Evolutionary conservation across 306 rosid species (phyloP).

Genomic region (Ormosia emarginata): DNA sequence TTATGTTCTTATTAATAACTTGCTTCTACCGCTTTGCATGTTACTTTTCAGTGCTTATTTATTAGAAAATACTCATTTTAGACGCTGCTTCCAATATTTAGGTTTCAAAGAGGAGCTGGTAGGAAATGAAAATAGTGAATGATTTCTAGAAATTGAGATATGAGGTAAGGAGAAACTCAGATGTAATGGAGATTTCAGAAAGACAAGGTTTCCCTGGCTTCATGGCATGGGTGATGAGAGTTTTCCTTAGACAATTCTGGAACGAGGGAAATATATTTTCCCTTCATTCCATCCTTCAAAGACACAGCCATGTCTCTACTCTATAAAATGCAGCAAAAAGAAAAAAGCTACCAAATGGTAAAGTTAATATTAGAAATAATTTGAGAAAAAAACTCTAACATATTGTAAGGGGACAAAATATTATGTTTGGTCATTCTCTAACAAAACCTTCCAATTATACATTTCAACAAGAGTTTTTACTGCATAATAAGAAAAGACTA

Average conservation of each 20-base stretch:
- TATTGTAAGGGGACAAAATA: conserved; percentile 15
- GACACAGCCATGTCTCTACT: conserved; percentile 69
- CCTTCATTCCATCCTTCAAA: conserved; percentile 94
- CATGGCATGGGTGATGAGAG: conserved; percentile 55
- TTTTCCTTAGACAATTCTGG: conserved; percentile 78
- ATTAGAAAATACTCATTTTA: neutral
- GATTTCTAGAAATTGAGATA: conserved; percentile 78
- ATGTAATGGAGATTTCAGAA: conserved; percentile 91
- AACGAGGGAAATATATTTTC: conserved; percentile 91
- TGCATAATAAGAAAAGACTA: conserved; percentile 76
- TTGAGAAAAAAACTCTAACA: neutral
- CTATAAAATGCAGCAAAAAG: conserved; percentile 71
- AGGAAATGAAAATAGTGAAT: conserved; percentile 42
- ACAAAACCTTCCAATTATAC: conserved; percentile 82
- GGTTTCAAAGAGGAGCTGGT: conserved; percentile 87
- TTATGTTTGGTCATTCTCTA: conserved; percentile 91
- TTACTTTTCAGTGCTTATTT: neutral
- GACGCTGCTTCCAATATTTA: conserved; percentile 64
- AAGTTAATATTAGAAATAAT: conserved; percentile 22
- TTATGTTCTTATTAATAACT: neutral
- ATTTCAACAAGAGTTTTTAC: conserved; percentile 90
- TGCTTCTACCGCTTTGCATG: neutral
- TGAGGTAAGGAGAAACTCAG: conserved; percentile 90
- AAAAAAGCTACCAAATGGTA: conserved; percentile 16
- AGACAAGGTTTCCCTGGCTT: conserved; percentile 81